Evolutionary conservation across 108 stramenopile species (phyloP).

Genomic region (Craspedostauros australis): DNA sequence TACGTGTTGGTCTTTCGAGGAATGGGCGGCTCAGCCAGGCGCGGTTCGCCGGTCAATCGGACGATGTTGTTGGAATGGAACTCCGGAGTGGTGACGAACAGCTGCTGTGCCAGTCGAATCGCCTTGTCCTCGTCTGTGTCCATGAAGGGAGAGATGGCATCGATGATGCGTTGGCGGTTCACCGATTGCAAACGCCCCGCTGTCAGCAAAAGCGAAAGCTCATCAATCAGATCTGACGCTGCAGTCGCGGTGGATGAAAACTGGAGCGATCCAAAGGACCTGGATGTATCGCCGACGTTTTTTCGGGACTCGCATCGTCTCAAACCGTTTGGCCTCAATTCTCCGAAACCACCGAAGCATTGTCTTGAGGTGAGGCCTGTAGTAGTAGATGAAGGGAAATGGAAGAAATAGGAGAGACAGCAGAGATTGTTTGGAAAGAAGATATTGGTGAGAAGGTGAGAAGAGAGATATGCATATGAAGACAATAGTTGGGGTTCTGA

Average conservation of each 20-base stretch:
- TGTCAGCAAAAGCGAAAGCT: conserved; percentile 45
- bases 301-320: no score
- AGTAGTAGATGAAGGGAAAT: no score
- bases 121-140: neutral
- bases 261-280: no score
- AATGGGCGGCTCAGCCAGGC: neutral
- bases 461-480: no score
- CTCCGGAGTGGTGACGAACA: conserved; percentile 38
- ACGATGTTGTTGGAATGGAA: conserved; percentile 48
- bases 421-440: no score
- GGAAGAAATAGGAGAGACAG: no score
- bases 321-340: no score
- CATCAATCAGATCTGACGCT: conserved; percentile 29
- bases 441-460: no score
- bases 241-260: conserved; percentile 19
- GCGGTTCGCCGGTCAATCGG: neutral
- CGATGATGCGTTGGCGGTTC: conserved; percentile 27
- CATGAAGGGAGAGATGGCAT: conserved; percentile 7
- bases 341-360: no score
- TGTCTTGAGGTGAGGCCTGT: no score
- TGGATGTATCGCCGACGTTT: no score
- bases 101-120: conserved; percentile 5
- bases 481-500: no score
- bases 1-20: conserved; percentile 25
- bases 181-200: conserved; percentile 41